Conservation (phyloP, 495 filamentous ascomycete species). For the Talaromyces liani region DNA sequence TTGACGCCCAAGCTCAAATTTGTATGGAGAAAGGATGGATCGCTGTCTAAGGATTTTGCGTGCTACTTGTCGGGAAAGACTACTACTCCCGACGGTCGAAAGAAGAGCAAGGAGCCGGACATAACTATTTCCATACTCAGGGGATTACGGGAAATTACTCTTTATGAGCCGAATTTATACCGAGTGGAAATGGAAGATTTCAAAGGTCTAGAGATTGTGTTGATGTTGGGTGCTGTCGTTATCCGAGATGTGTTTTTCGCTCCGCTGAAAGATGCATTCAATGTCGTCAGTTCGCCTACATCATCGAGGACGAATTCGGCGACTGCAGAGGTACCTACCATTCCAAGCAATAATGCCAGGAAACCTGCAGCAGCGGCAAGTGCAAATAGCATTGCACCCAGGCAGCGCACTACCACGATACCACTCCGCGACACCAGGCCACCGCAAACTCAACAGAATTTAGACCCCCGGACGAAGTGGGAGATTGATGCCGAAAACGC, state of each 20-base stretch:
- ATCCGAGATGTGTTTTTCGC: slow-evolving; percentile 82
- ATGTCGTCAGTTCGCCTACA: slow-evolving; percentile 47
- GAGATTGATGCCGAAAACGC: slow-evolving; percentile 58
- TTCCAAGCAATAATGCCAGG: slow-evolving; percentile 1
- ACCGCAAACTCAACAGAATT: slow-evolving; percentile 15
- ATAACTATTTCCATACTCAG: slow-evolving; percentile 83
- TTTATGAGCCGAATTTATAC: slow-evolving; percentile 88
- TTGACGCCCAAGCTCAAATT: slow-evolving; percentile 76
- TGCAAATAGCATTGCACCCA: background rate
- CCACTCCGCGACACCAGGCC: slow-evolving; percentile 13
- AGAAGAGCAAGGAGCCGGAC: slow-evolving; percentile 83
- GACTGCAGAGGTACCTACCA: background rate
- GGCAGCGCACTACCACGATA: slow-evolving; percentile 11
- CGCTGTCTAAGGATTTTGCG: slow-evolving; percentile 73
- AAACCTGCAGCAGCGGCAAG: background rate
- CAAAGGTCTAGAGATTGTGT: slow-evolving; percentile 84
- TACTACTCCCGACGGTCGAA: slow-evolving; percentile 51
- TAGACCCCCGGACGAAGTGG: slow-evolving; percentile 48
- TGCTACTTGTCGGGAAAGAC: slow-evolving; percentile 75
- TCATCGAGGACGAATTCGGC: slow-evolving; percentile 12
- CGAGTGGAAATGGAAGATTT: slow-evolving; percentile 89
- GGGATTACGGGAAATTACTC: slow-evolving; percentile 60
- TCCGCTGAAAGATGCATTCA: slow-evolving; percentile 65
- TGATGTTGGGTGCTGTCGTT: slow-evolving; percentile 74
- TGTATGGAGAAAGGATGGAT: slow-evolving; percentile 86